These are phyloP conservation scores for Ophiostoma perfectum DNA, from an alignment of 2,329 filamentous ascomycete species.

Conservation along the genomic window DNA sequence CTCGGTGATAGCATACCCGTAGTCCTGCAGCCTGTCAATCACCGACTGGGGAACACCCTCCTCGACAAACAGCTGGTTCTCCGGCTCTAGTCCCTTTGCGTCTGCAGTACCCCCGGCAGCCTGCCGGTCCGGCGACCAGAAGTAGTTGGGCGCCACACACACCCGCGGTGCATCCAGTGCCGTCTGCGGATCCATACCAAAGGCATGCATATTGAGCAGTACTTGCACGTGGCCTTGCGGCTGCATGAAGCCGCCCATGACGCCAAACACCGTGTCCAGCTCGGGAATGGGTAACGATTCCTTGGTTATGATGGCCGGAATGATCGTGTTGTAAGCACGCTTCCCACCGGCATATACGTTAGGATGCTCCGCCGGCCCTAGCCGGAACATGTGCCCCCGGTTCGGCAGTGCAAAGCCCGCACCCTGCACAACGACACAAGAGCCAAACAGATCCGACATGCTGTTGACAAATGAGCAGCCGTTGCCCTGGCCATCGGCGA, in stretches of 20 bases:
- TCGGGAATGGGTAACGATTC: not conserved
- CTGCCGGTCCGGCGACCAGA: constrained; percentile 35
- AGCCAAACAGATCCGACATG: constrained; percentile 83
- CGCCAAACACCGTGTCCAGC: constrained; percentile 50
- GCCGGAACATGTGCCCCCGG: constrained; percentile 76
- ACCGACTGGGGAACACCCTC: constrained; percentile 67
- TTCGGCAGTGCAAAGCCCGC: constrained; percentile 92
- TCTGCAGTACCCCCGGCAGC: constrained; percentile 35
- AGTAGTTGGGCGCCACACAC: constrained; percentile 63
- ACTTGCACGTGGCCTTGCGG: constrained; percentile 93
- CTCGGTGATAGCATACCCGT: constrained; percentile 68
- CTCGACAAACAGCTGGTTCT: constrained; percentile 64
- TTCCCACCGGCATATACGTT: constrained; percentile 76
- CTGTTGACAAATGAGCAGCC: constrained; percentile 94
- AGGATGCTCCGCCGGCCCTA: constrained; percentile 60
- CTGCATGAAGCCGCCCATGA: constrained; percentile 98
- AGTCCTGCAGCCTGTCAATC: constrained; percentile 54
- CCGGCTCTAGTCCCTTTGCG: constrained; percentile 39
- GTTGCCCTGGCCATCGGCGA: constrained; percentile 75
- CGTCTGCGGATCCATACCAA: constrained; percentile 72
- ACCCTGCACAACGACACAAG: constrained; percentile 72
- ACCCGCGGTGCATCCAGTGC: constrained; percentile 83
- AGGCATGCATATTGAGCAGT: constrained; percentile 78
- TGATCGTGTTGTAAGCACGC: constrained; percentile 93
- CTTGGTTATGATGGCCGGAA: constrained; percentile 81